phyloP scores from a whole-genome alignment of 2,329 filamentous ascomycete genomes.

The Fusarium palustre region DNA sequence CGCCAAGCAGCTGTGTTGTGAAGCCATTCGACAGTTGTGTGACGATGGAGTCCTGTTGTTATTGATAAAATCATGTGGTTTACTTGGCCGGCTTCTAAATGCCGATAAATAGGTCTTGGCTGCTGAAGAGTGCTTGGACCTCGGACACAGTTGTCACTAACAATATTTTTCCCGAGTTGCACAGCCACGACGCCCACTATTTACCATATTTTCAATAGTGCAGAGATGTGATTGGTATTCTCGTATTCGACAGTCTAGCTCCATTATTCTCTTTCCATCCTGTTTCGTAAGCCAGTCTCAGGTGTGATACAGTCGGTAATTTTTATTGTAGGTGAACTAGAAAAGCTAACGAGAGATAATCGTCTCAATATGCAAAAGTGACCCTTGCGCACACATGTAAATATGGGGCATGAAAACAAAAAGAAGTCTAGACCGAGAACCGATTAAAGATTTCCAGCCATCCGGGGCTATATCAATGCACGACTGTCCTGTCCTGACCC shows the following conservation, averaged over 20 bases:
- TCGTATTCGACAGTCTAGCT: neutral
- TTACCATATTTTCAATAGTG: neutral
- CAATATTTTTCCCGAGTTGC: neutral
- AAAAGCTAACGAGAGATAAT: neutral
- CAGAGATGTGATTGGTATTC: neutral
- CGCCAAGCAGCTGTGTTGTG: neutral
- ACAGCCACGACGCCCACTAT: neutral
- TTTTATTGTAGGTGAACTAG: neutral
- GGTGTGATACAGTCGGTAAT: no score
- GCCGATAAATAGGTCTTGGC: neutral
- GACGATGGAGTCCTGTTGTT: neutral
- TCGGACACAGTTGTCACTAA: neutral
- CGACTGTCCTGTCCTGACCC: neutral
- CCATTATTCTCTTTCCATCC: neutral
- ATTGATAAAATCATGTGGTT: neutral
- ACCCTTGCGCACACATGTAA: accelerated
- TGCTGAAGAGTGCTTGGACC: neutral
- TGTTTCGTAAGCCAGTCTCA: no score
- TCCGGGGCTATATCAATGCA: neutral
- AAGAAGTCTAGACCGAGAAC: neutral
- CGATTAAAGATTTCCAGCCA: neutral
- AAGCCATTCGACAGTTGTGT: neutral
- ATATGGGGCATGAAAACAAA: neutral
- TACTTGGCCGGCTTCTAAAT: neutral
- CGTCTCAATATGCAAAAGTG: accelerated